phyloP scores from a whole-genome alignment of 2,329 filamentous ascomycete genomes.

The Fusarium bulbicola region DNA sequence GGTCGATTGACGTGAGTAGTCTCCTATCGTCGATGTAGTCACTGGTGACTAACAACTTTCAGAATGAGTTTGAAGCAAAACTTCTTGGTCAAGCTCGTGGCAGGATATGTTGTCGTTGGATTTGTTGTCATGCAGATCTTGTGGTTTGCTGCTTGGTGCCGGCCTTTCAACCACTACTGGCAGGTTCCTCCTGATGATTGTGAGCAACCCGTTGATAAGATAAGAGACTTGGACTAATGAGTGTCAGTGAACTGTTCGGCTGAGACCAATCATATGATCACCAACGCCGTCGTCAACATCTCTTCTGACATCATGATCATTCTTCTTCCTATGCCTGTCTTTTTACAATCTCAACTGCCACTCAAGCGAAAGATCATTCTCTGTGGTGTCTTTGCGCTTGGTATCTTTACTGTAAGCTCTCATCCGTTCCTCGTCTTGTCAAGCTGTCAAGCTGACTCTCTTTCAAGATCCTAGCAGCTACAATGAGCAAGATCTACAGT shows the following conservation, averaged over 20 bases:
- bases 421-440: accelerated
- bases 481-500: constrained; percentile 53
- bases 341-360: constrained; percentile 59
- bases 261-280: constrained; percentile 63
- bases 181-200: constrained; percentile 59
- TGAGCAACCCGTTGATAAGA: constrained; percentile 24
- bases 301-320: constrained; percentile 67
- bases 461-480: constrained; percentile 35
- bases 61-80: constrained; percentile 56
- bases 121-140: constrained; percentile 62
- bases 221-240: neutral
- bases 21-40: accelerated
- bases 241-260: constrained; percentile 55
- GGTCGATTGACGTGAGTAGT: constrained; percentile 56
- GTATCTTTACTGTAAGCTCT: constrained; percentile 53
- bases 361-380: constrained; percentile 62
- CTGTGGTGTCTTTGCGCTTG: constrained; percentile 55
- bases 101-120: constrained; percentile 51
- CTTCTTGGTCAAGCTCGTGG: constrained; percentile 55
- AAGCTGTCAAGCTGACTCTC: neutral
- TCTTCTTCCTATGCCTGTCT: constrained; percentile 61
- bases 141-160: constrained; percentile 60
- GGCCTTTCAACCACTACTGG: constrained; percentile 59
- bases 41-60: neutral
- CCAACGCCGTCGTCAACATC: constrained; percentile 66